These are phyloP conservation scores for Calvatia gigantea DNA, from an alignment of 768 basidiomycete species.

Conservation along the genomic window DNA sequence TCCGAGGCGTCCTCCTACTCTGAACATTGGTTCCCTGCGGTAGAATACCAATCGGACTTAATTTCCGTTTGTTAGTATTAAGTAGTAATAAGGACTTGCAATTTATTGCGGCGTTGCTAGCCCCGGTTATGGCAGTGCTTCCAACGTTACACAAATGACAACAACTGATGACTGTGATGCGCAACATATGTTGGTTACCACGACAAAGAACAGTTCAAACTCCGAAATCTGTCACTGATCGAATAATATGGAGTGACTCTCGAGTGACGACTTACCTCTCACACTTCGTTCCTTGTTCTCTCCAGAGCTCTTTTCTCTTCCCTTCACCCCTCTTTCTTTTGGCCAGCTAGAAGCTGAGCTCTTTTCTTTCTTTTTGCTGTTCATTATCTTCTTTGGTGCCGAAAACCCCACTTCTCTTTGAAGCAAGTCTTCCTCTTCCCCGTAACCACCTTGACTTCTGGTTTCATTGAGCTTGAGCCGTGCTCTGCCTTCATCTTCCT, in stretches of 20 bases:
- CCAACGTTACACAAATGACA: constrained; percentile 1
- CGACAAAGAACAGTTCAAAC: constrained; percentile 14
- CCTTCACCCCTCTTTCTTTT: constrained; percentile 16
- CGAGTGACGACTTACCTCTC: constrained; percentile 6
- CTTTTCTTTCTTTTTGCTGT: constrained; percentile 17
- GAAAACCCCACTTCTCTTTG: constrained; percentile 16
- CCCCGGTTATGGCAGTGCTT: neutral
- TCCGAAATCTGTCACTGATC: constrained; percentile 16
- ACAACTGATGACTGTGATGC: constrained; percentile 7
- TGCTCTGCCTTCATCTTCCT: constrained; percentile 10
- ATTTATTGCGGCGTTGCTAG: neutral
- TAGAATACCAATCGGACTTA: neutral
- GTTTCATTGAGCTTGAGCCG: constrained; percentile 4
- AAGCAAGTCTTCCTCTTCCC: constrained; percentile 17
- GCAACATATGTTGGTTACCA: constrained; percentile 14
- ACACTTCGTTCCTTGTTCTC: constrained; percentile 21
- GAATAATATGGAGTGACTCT: neutral
- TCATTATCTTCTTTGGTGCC: neutral
- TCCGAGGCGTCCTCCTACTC: constrained; percentile 1
- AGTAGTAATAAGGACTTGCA: neutral
- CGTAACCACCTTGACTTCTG: constrained; percentile 3
- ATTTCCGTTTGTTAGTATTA: neutral
- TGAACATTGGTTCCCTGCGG: constrained; percentile 1
- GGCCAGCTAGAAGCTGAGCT: constrained; percentile 35
- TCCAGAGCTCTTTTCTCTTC: constrained; percentile 15